A percentile compares a stretch with the other conserved stretches of the same genome.
phyloP scores from a whole-genome alignment of 306 rosid species.

The Vigna angularis region DNA sequence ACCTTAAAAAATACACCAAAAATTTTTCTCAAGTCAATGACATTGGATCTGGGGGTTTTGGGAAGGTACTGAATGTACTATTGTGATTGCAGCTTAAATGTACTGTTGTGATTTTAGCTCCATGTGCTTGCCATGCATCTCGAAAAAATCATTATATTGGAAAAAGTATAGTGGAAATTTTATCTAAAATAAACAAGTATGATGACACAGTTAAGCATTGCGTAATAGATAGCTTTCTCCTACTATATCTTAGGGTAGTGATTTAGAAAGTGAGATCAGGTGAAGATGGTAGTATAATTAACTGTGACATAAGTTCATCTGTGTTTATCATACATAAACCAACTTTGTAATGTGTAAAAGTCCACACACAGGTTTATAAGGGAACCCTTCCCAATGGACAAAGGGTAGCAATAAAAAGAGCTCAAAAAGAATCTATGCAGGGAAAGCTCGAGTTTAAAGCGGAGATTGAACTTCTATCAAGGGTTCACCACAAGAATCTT shows the following conservation, averaged over 20 bases:
- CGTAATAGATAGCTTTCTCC: no score
- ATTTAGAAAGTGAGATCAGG: no score
- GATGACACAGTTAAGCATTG: constrained; percentile 4
- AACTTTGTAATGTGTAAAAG: constrained; percentile 6
- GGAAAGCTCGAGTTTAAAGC: constrained; percentile 62
- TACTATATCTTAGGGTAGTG: background rate
- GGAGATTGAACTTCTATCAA: constrained; percentile 77
- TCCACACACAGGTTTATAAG: constrained; percentile 61
- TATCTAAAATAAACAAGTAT: background rate
- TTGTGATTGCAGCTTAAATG: background rate
- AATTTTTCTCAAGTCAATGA: constrained; percentile 56
- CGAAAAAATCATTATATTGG: background rate
- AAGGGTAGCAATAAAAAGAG: constrained; percentile 63
- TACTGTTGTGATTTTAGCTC: background rate
- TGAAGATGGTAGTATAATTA: no score
- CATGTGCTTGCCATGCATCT: background rate
- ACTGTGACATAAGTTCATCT: background rate
- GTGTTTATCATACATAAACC: background rate
- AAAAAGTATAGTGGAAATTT: background rate
- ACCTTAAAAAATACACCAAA: constrained; percentile 58
- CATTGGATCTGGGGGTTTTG: constrained; percentile 73
- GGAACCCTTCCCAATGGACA: constrained; percentile 67
- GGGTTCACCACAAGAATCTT: constrained; percentile 77
- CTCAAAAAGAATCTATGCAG: constrained; percentile 63
- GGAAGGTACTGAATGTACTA: constrained; percentile 51